Base-by-base conservation (phyloP, 345 rosid species). In the Lepidium didymum region DNA sequence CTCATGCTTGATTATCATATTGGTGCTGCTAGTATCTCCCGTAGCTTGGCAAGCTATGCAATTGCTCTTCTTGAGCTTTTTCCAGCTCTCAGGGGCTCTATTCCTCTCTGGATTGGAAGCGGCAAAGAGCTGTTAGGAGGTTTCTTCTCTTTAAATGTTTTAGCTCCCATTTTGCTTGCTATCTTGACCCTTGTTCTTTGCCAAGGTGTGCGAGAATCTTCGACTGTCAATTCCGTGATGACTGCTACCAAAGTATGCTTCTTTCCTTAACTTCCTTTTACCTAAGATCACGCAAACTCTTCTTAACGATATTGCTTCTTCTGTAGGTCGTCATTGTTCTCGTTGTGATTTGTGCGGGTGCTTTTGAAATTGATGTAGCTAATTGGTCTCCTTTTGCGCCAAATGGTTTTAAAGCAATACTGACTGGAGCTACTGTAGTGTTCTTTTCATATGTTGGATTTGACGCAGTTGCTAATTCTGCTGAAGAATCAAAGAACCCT, bases 401-500 rank as follows among this genome's bases (percentile, higher is more conserved):
- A 14, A 82, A 85, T 68, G 97, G 96, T 50, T 64, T 83, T 54
- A 84, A 86, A 81, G 83, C 86, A 42, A 62, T 94, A 54, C 79
- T 94, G 23, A 91, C 93, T 25, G 97, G 97, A 58, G 92, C 97
- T 72, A 89, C 94, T 56, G 94, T 89, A 10, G 97, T 87, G 7
- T 91, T 95, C 85, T 95, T 95, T 74, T 90, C 99, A 21, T 94
- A 94, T 67, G 94, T 91, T 78, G 99, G 99, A 55, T 95, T 91
- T 82, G 99, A 95, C 79, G 97, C 93, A 3, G 96, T 91, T 70
- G 96, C 99, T 70, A 89, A 95, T 83, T 84, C 96, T 38, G 97
- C 96, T 57, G 97, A 95, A 87, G 94, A 95, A 73, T 83, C 97
- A 8, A 89, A 83, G 83, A 84, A 68, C 64, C 97, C 96, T 70